A percentile compares a stretch with the other conserved stretches of the same genome.
phyloP scores from a whole-genome alignment of 768 basidiomycete genomes.

The Suillus sp. region DNA sequence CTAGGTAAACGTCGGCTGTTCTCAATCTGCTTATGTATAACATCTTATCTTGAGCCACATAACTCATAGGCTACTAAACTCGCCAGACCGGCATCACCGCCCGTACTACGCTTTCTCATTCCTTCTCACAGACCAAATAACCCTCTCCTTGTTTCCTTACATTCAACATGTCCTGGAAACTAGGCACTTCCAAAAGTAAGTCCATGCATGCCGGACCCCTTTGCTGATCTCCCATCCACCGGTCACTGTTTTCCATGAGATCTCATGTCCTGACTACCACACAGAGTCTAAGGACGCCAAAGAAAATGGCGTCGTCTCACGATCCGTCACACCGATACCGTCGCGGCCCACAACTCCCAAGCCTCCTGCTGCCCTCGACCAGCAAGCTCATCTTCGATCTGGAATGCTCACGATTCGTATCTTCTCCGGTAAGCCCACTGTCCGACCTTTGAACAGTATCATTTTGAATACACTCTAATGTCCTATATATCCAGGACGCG shows the following conservation, averaged over 20 bases:
- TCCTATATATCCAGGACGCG: slow-evolving; percentile 56
- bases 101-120: not conserved
- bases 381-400: slow-evolving; percentile 63
- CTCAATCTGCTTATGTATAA: slow-evolving; percentile 6
- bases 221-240: slow-evolving; percentile 11
- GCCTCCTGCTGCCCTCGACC: slow-evolving; percentile 50
- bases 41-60: slow-evolving; percentile 11
- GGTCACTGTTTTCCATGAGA: slow-evolving; percentile 8
- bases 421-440: slow-evolving; percentile 70
- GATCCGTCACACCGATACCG: slow-evolving; percentile 80
- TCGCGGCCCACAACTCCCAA: slow-evolving; percentile 82
- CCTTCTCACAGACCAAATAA: slow-evolving; percentile 7
- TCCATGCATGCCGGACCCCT: slow-evolving; percentile 11
- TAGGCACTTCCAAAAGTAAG: slow-evolving; percentile 41
- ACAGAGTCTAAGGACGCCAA: slow-evolving; percentile 69
- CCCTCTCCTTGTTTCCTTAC: not conserved
- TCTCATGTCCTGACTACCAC: slow-evolving; percentile 12
- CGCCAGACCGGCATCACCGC: slow-evolving; percentile 7
- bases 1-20: not conserved
- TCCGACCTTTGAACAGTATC: slow-evolving; percentile 15
- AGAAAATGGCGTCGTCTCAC: slow-evolving; percentile 70
- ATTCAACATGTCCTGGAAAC: slow-evolving; percentile 59
- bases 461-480: not conserved
- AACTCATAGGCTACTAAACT: slow-evolving; percentile 3
- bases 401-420: slow-evolving; percentile 96